A percentile compares a stretch with the other conserved stretches of the same genome.
phyloP scores from a whole-genome alignment of 164 flowering plant species.

The Vitis labrusca region DNA sequence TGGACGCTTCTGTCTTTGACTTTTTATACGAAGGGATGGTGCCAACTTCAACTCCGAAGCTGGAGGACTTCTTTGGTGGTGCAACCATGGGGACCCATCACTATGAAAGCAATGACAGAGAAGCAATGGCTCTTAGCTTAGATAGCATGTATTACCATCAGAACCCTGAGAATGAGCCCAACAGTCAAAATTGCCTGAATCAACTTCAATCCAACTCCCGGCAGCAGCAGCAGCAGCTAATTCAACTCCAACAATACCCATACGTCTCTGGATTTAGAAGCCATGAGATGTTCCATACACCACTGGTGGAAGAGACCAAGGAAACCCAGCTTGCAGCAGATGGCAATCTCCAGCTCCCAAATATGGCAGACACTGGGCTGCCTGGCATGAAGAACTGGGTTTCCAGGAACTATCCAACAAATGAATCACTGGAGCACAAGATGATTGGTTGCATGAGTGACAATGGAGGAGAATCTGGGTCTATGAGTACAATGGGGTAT shows the following conservation, averaged over 20 bases:
- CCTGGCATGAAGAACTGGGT: constrained; percentile 32
- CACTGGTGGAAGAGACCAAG: constrained; percentile 17
- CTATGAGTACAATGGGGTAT: constrained; percentile 32
- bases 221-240: constrained; percentile 18
- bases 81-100: constrained; percentile 53
- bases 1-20: constrained; percentile 10
- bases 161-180: constrained; percentile 18
- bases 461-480: constrained; percentile 24
- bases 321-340: constrained; percentile 19
- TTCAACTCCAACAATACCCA: constrained; percentile 34
- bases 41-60: constrained; percentile 40
- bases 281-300: constrained; percentile 23
- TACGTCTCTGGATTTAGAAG: constrained; percentile 32
- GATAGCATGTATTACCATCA: constrained; percentile 55
- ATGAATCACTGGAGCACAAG: constrained; percentile 29
- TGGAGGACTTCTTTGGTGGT: constrained; percentile 66
- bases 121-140: constrained; percentile 55
- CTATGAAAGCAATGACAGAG: constrained; percentile 39
- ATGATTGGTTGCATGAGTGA: constrained; percentile 29
- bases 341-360: constrained; percentile 25
- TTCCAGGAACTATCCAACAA: constrained; percentile 21
- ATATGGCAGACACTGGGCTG: constrained; percentile 15
- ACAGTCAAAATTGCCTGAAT: constrained; percentile 26
- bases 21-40: constrained; percentile 29
- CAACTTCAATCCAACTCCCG: constrained; percentile 23